A percentile compares a stretch with the other conserved stretches of the same genome.
Evolutionary conservation across 2,329 filamentous ascomycete genomes (phyloP).

Genomic region (Aciculosporium take): DNA sequence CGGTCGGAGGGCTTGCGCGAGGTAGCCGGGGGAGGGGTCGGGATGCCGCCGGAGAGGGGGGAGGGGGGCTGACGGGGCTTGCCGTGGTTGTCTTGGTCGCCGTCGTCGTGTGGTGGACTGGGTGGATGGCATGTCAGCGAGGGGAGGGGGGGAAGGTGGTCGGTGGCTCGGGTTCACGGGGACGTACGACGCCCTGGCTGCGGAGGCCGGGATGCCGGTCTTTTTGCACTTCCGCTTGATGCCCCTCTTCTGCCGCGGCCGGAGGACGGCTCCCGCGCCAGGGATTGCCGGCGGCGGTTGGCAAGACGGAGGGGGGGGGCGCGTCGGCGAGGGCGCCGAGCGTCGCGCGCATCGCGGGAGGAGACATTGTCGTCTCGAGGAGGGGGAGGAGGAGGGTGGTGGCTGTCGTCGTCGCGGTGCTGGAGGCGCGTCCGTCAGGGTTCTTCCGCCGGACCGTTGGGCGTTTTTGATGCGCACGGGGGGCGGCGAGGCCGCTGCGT

Average conservation of each 20-base stretch:
- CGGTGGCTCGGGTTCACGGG: no score
- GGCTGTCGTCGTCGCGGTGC: no score
- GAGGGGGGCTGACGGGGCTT: constrained; percentile 14
- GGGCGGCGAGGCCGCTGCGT: background rate
- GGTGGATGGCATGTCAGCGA: background rate
- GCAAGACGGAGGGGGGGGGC: background rate
- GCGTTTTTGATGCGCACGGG: no score
- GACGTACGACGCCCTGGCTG: no score
- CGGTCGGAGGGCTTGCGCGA: constrained; percentile 36
- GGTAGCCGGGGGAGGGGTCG: constrained; percentile 47
- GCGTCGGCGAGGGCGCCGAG: background rate
- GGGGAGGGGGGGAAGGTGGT: background rate
- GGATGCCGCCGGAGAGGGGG: constrained; percentile 39
- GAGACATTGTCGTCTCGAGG: background rate
- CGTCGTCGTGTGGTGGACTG: background rate
- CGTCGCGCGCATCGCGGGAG: background rate
- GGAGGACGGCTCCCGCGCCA: background rate
- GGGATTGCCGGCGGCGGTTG: background rate
- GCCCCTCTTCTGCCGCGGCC: background rate
- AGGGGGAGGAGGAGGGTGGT: background rate
- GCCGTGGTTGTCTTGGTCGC: no score
- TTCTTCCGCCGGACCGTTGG: no score
- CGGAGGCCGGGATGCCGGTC: background rate
- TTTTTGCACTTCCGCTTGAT: constrained; percentile 1
- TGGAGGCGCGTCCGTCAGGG: no score